Evolutionary conservation across 495 filamentous ascomycete species (phyloP).

Genomic region (Hyaloscypha finlandica): DNA sequence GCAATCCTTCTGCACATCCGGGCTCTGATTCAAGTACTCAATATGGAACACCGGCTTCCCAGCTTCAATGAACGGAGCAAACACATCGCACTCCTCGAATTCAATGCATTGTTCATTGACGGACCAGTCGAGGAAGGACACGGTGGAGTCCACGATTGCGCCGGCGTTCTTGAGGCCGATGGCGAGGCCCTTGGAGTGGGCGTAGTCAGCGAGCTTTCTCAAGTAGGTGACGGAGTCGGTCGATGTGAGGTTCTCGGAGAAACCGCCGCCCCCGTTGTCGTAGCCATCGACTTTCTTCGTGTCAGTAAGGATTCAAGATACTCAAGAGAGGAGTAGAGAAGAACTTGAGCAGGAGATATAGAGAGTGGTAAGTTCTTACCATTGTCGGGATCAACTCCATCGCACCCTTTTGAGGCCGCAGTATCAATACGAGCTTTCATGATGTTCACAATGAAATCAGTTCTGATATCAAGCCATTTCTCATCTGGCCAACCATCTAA

Average conservation of each 20-base stretch:
- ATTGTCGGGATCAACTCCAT: constrained; percentile 73
- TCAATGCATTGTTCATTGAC: constrained; percentile 74
- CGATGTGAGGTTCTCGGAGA: constrained; percentile 48
- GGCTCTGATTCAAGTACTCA: constrained; percentile 59
- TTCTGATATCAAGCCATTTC: constrained; percentile 62
- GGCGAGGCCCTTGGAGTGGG: constrained; percentile 40
- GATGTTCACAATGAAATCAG: constrained; percentile 56
- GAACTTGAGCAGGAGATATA: neutral
- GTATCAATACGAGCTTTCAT: constrained; percentile 60
- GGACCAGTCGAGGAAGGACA: constrained; percentile 59
- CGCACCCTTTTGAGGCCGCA: constrained; percentile 62
- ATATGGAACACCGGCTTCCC: constrained; percentile 74
- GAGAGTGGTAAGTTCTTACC: neutral
- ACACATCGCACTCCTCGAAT: constrained; percentile 58
- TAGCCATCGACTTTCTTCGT: constrained; percentile 57
- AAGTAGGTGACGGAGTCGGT: constrained; percentile 57
- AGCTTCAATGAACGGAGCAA: constrained; percentile 55
- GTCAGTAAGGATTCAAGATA: neutral
- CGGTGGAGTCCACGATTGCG: constrained; percentile 56
- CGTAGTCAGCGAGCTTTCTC: constrained; percentile 55
- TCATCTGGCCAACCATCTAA: constrained; percentile 66
- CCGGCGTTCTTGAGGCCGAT: constrained; percentile 69
- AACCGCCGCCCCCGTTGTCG: constrained; percentile 57
- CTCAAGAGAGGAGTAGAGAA: neutral
- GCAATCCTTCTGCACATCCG: constrained; percentile 25